Evolutionary conservation across 345 rosid genomes (phyloP).

Genomic region (Euclidium syriacum): DNA sequence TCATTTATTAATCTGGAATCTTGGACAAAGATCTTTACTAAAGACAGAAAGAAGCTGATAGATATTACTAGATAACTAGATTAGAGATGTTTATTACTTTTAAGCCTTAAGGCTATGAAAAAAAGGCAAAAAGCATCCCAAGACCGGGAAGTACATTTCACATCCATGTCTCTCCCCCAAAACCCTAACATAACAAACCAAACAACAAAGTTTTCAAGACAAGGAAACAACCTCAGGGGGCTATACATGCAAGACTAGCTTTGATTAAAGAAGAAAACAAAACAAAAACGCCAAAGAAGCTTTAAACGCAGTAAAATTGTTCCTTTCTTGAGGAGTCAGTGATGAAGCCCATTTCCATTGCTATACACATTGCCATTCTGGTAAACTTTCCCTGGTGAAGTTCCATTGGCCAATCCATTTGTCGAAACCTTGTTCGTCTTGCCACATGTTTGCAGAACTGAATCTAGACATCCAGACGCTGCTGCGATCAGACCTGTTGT

Average conservation of each 20-base stretch:
- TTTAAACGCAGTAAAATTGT: background rate
- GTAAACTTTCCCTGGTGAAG: constrained; percentile 29
- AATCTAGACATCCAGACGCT: constrained; percentile 56
- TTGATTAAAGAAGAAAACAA: background rate
- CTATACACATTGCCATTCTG: constrained; percentile 54
- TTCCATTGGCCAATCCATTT: constrained; percentile 45
- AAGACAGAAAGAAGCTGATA: background rate
- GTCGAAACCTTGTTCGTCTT: constrained; percentile 27
- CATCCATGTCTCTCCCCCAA: constrained; percentile 26
- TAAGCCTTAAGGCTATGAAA: constrained; percentile 1
- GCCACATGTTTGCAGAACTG: constrained; percentile 33
- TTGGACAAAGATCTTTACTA: background rate
- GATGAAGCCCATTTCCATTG: constrained; percentile 59
- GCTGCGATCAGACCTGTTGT: constrained; percentile 65
- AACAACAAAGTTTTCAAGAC: constrained; percentile 19
- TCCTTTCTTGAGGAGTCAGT: constrained; percentile 20
- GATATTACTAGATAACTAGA: too few relatives aligned
- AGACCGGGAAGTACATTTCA: constrained; percentile 31
- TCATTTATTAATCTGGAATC: background rate
- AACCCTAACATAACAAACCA: constrained; percentile 10
- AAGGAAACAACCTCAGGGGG: constrained; percentile 21
- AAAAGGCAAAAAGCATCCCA: constrained; percentile 20
- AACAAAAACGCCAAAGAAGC: background rate
- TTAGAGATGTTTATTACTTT: constrained; percentile 2
- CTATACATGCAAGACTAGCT: constrained; percentile 24